A percentile compares a stretch with the other conserved stretches of the same genome.
These are phyloP conservation scores for Calocybe gangraenosa DNA, from an alignment of 768 basidiomycete species.

Conservation along the genomic window DNA sequence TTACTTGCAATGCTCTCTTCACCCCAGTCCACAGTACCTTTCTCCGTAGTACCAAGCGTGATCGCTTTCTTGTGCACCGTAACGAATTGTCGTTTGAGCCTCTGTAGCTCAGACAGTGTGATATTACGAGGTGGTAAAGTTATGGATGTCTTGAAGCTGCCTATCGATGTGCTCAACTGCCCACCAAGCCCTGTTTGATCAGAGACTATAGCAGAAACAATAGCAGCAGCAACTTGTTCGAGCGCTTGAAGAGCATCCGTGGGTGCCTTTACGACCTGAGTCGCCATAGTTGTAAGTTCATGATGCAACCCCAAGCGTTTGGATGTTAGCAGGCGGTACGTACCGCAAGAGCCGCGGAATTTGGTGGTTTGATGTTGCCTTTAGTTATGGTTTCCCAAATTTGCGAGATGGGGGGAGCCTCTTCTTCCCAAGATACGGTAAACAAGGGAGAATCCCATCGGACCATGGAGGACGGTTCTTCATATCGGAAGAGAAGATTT, in stretches of 20 bases:
- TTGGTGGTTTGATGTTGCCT: constrained; percentile 82
- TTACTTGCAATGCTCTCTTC: constrained; percentile 66
- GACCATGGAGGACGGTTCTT: constrained; percentile 98
- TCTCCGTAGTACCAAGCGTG: constrained; percentile 75
- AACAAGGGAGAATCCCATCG: constrained; percentile 97
- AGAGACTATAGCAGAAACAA: constrained; percentile 70
- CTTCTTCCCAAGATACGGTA: constrained; percentile 74
- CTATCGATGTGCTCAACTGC: constrained; percentile 40
- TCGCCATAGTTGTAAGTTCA: not conserved
- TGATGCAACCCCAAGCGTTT: not conserved
- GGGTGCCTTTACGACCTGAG: constrained; percentile 75
- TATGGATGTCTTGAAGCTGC: constrained; percentile 43
- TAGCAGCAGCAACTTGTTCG: constrained; percentile 67
- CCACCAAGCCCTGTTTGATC: constrained; percentile 58
- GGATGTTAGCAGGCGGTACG: constrained; percentile 17
- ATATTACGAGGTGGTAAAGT: constrained; percentile 65
- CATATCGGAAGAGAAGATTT: constrained; percentile 83
- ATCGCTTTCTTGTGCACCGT: constrained; percentile 86
- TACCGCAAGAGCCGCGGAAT: constrained; percentile 75
- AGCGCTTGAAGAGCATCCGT: constrained; percentile 83
- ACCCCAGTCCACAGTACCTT: constrained; percentile 72
- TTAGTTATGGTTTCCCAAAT: constrained; percentile 83
- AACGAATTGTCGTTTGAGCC: constrained; percentile 89
- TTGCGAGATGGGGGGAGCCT: constrained; percentile 55
- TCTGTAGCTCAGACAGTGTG: constrained; percentile 84